These are phyloP conservation scores for Nymphaea colorata DNA, from an alignment of 164 flowering plant genomes.

Conservation along the genomic window DNA sequence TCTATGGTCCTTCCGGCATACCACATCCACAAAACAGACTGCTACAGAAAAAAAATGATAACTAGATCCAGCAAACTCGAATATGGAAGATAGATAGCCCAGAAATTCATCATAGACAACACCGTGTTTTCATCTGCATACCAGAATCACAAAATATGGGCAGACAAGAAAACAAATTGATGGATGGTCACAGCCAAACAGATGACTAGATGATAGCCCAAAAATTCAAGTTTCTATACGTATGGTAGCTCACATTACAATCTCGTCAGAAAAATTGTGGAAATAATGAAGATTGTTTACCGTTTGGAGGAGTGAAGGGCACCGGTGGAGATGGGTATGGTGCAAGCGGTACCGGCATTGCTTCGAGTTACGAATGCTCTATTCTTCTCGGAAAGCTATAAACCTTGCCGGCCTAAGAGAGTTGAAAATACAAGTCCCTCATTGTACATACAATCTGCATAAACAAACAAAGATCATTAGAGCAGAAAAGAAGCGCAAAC, in stretches of 20 bases:
- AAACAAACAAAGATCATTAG: background rate
- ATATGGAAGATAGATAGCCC: background rate
- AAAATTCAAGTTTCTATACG: too few species aligned
- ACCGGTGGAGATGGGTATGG: constrained; percentile 75
- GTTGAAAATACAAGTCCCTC: background rate
- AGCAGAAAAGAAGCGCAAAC: background rate
- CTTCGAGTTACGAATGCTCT: constrained; percentile 3
- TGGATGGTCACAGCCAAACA: too few species aligned
- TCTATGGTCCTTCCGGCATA: too few species aligned
- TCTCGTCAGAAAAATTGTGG: background rate
- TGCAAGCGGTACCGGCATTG: constrained; percentile 93
- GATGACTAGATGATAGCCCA: too few species aligned
- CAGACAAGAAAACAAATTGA: too few species aligned
- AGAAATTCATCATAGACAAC: background rate
- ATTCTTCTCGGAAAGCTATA: background rate
- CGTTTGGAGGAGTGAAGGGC: constrained; percentile 52
- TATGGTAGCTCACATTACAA: background rate
- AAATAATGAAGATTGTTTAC: constrained; percentile 15
- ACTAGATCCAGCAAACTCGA: background rate
- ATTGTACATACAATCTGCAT: background rate
- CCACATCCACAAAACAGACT: too few species aligned
- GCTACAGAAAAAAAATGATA: too few species aligned
- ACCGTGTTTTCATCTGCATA: background rate
- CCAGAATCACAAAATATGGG: background rate
- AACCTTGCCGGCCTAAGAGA: background rate